phyloP scores from a whole-genome alignment of 768 basidiomycete genomes.

The Serendipita sp. region DNA sequence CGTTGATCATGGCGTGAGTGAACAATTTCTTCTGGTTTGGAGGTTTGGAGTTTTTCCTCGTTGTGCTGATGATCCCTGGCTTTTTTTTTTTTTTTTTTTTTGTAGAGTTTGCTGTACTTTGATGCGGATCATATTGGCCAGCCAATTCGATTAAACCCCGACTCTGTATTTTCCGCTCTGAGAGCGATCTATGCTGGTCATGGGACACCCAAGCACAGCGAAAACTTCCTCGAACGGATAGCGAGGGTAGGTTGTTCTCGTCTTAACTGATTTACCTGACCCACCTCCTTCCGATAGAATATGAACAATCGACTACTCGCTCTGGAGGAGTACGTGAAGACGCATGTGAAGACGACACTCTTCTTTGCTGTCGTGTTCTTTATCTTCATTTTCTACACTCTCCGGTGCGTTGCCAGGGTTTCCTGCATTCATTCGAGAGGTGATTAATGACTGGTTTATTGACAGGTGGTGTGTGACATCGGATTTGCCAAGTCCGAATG shows the following conservation, averaged over 20 bases:
- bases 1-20: constrained; percentile 12
- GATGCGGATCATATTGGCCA: constrained; percentile 43
- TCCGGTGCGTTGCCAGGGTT: background rate
- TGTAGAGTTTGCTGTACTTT: constrained; percentile 60
- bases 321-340: background rate
- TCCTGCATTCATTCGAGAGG: no score
- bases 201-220: constrained; percentile 44
- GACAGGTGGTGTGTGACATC: background rate
- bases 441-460: background rate
- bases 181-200: constrained; percentile 44
- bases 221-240: constrained; percentile 50
- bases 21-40: background rate
- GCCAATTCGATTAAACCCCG: constrained; percentile 37
- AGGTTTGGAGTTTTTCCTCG: no score
- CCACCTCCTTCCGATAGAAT: no score
- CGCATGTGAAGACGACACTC: constrained; percentile 3
- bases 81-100: no score
- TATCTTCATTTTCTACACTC: background rate
- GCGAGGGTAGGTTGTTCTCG: constrained; percentile 36
- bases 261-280: no score
- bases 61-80: no score
- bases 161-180: constrained; percentile 51
- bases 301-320: background rate
- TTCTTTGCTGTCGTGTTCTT: background rate
- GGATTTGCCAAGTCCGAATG: background rate